A percentile compares a stretch with the other conserved stretches of the same genome.
Conservation (phyloP, 495 filamentous ascomycete species). For the Xanthoparmelia taractica region DNA sequence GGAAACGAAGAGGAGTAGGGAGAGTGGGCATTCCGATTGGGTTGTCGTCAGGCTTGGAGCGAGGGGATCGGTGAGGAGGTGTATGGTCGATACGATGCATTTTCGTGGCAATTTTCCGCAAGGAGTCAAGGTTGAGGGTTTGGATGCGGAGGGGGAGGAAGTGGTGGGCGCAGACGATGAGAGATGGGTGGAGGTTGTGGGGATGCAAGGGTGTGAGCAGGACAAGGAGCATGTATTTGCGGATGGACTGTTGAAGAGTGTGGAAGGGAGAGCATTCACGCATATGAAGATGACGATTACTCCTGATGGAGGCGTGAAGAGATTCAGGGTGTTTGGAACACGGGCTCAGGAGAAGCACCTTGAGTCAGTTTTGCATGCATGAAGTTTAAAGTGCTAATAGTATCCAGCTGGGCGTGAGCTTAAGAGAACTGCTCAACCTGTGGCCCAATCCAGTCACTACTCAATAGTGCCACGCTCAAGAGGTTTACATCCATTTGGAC, state of each 20-base stretch:
- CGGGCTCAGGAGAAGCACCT: slow-evolving; percentile 31
- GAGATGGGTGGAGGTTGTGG: slow-evolving; percentile 63
- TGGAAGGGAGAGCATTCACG: slow-evolving; percentile 51
- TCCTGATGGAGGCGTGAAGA: slow-evolving; percentile 86
- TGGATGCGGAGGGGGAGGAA: slow-evolving; percentile 53
- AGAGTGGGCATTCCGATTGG: slow-evolving; percentile 78
- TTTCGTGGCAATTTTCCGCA: slow-evolving; percentile 88
- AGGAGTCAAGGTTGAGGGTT: slow-evolving; percentile 50
- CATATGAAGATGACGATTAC: slow-evolving; percentile 87
- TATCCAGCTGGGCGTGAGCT: neutral
- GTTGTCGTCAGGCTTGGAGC: slow-evolving; percentile 69
- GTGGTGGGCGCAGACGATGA: slow-evolving; percentile 52
- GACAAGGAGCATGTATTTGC: slow-evolving; percentile 75
- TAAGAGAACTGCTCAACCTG: too few relatives aligned
- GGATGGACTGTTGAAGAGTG: slow-evolving; percentile 36
- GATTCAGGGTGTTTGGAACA: slow-evolving; percentile 71
- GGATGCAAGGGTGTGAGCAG: slow-evolving; percentile 60
- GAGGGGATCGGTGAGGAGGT: slow-evolving; percentile 57
- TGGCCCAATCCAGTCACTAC: too few relatives aligned
- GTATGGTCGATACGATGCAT: slow-evolving; percentile 82
- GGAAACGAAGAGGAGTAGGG: slow-evolving; percentile 78
- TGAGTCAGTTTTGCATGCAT: neutral
- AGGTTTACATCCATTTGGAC: too few relatives aligned
- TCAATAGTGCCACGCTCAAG: too few relatives aligned
- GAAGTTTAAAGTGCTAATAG: neutral